Evolutionary conservation across 2,329 filamentous ascomycete species (phyloP), one percentile per base, ranked within the genome.

Genomic region (Pseudogymnoascus verrucosus): DNA sequence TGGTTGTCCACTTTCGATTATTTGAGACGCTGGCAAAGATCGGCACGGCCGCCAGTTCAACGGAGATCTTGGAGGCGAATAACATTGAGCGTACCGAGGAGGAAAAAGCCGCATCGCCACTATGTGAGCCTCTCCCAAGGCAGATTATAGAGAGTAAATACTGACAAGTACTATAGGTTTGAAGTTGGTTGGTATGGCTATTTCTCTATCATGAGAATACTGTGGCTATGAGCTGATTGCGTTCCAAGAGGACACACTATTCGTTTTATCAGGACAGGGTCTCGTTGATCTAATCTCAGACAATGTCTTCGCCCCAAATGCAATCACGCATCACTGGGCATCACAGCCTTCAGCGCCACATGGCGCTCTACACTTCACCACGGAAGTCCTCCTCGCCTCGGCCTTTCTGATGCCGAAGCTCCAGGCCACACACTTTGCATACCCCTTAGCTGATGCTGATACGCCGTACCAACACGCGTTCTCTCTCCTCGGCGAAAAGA

Each of bases 321-420:
- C 67, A 16, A 70, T 75, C 39, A 76, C 75, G 4, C 68, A 64
- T 26, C 74, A 75, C 65, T 70, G 76, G 70, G 69, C 70, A 2
- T 65, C 64, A n/a, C 72, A 71, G 64, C 74, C 74, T 0, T 75
- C 74, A 0, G 69, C 74, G 1, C 70, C 73, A 59, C 72, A 76
- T 68, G 75, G 75, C 11, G 74, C 72, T 26, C 61, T 76, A 37
- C 75, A 76, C 62, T 76, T 76, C 51, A 72, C 75, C 2, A 75
- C 74, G 1, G 75, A 76, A 63, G 72, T 69, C 1, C 64, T 76
- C 28, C 69, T 76, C 47, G 72, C 72, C 0, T 70, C 71, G 4
- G 74, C 75, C 23, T 76, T 76, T 62, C 47, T 75, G 14, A 72
- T 75, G 71, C 69, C 69, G 36, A 73, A 76, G 57, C 69, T 76